These are phyloP conservation scores for Fusarium fujikuroi DNA, from an alignment of 2,329 filamentous ascomycete genomes.

Conservation along the genomic window DNA sequence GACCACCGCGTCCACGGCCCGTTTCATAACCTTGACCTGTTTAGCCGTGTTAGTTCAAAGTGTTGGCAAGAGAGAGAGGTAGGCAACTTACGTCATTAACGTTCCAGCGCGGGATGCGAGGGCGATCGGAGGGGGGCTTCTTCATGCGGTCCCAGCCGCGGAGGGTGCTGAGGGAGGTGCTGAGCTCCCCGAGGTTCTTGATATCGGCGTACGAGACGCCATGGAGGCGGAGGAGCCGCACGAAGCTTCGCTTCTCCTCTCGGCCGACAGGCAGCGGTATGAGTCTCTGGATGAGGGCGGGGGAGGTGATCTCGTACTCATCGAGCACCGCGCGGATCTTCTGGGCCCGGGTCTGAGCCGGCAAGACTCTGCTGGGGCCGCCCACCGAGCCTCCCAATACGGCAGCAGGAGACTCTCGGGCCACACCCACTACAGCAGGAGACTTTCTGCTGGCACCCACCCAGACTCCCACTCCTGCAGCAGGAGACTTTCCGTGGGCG, in stretches of 20 bases:
- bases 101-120: neutral
- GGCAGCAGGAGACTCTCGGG: neutral
- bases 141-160: neutral
- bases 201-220: neutral
- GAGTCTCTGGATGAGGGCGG: neutral
- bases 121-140: neutral
- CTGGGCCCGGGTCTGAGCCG: neutral
- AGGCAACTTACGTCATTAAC: neutral
- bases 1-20: neutral
- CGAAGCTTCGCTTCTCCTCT: neutral
- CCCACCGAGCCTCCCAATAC: neutral
- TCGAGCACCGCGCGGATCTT: neutral
- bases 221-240: neutral
- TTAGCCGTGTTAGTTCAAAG: neutral
- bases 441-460: neutral
- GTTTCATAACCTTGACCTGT: neutral
- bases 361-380: neutral
- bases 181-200: neutral
- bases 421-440: neutral
- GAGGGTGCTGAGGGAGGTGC: neutral
- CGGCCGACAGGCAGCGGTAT: neutral
- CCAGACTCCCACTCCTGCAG: too few species aligned
- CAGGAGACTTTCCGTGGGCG: neutral
- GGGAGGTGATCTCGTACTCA: neutral
- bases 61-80: neutral